Evolutionary conservation across 768 basidiomycete species (phyloP).

Genomic region (Agrocybe chaxingu): DNA sequence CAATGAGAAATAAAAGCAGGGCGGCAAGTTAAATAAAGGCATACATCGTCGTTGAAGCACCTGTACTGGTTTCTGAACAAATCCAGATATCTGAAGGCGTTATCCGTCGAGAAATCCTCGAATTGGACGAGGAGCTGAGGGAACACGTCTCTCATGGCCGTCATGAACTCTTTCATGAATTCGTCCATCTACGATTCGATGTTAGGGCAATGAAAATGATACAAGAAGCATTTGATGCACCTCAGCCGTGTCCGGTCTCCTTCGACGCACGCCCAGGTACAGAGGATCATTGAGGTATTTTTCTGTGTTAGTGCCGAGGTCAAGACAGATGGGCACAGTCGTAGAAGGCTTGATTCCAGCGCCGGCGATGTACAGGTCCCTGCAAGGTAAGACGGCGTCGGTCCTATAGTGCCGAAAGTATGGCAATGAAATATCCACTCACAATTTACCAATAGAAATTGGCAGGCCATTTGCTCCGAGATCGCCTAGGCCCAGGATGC

Average conservation of each 20-base stretch:
- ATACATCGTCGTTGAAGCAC: slow-evolving; percentile 73
- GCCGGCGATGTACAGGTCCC: slow-evolving; percentile 67
- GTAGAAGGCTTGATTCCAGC: slow-evolving; percentile 59
- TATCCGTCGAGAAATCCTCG: slow-evolving; percentile 76
- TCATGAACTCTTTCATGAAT: slow-evolving; percentile 79
- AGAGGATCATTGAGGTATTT: slow-evolving; percentile 66
- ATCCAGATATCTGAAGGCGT: slow-evolving; percentile 72
- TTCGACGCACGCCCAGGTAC: slow-evolving; percentile 68
- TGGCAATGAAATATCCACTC: slow-evolving; percentile 19
- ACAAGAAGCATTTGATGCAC: slow-evolving; percentile 20
- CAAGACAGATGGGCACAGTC: slow-evolving; percentile 64
- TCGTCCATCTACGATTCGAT: slow-evolving; percentile 49
- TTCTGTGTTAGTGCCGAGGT: slow-evolving; percentile 75
- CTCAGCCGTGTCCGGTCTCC: slow-evolving; percentile 42
- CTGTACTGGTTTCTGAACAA: slow-evolving; percentile 55
- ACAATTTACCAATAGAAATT: slow-evolving; percentile 75
- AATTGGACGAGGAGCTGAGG: slow-evolving; percentile 71
- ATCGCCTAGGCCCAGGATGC: slow-evolving; percentile 68
- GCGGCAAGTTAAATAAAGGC: slow-evolving; percentile 19
- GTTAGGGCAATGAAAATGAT: slow-evolving; percentile 2
- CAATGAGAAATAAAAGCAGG: slow-evolving; percentile 4
- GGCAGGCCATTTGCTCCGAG: slow-evolving; percentile 48
- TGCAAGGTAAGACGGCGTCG: slow-evolving; percentile 14
- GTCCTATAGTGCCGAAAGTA: not conserved
- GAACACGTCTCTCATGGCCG: slow-evolving; percentile 59